Conservation (phyloP, 352 stramenopile species). For the Globisporangium alternatum region DNA sequence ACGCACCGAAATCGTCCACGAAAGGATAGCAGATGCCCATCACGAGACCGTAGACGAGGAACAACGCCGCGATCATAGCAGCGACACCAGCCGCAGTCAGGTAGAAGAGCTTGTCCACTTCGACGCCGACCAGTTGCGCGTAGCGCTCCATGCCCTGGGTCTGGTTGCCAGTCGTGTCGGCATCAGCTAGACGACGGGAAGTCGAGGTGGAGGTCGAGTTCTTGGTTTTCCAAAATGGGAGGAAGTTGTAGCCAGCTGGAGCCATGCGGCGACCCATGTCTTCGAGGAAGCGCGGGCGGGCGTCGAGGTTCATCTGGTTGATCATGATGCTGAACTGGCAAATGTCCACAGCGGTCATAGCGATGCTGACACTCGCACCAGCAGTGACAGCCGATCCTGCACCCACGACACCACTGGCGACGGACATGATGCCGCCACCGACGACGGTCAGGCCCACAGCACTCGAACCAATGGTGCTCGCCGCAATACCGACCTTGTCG, state of each 20-base stretch:
- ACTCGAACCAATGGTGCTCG: slow-evolving; percentile 47
- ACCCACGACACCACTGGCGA: slow-evolving; percentile 54
- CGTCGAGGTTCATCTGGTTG: slow-evolving; percentile 83
- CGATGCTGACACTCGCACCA: slow-evolving; percentile 60
- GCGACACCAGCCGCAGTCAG: slow-evolving; percentile 64
- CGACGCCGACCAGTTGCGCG: slow-evolving; percentile 63
- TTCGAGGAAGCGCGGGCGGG: slow-evolving; percentile 64
- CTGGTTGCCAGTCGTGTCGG: slow-evolving; percentile 19
- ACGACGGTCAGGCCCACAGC: slow-evolving; percentile 63
- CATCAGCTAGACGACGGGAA: slow-evolving; percentile 31
- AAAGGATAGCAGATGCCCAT: slow-evolving; percentile 49
- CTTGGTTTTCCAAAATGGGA: slow-evolving; percentile 57
- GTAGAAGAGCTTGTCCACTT: slow-evolving; percentile 82
- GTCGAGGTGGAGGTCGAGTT: slow-evolving; percentile 7
- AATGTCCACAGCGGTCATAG: slow-evolving; percentile 67
- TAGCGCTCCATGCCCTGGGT: slow-evolving; percentile 83
- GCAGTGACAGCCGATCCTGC: slow-evolving; percentile 54
- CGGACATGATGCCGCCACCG: slow-evolving; percentile 55
- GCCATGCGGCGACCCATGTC: slow-evolving; percentile 77
- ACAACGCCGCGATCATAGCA: slow-evolving; percentile 40
- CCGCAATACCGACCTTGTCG: slow-evolving; percentile 67
- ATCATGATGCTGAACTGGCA: slow-evolving; percentile 85
- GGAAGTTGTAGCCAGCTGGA: slow-evolving; percentile 56
- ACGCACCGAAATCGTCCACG: slow-evolving; percentile 50
- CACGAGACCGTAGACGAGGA: slow-evolving; percentile 44